phyloP scores from a whole-genome alignment of 1,139 yeast genomes.

The Geotrichum bryndzae region DNA sequence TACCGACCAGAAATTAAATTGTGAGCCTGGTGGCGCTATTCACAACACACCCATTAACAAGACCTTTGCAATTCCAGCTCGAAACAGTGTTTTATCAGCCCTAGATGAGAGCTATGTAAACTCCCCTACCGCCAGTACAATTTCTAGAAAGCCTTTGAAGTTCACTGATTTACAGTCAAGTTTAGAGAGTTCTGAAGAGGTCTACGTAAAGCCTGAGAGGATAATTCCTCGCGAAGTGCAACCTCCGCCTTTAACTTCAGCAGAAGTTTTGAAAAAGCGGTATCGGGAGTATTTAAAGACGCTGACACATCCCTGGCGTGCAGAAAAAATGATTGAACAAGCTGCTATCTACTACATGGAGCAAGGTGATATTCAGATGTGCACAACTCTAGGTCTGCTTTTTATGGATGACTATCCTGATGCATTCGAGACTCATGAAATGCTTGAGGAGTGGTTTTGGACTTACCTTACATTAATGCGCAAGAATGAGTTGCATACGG shows the following conservation, averaged over 20 bases:
- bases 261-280: not conserved
- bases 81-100: not conserved
- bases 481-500: conserved; percentile 48
- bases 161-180: not conserved
- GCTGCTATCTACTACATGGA: conserved; percentile 49
- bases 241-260: not conserved
- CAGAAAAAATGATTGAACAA: conserved; percentile 40
- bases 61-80: not conserved
- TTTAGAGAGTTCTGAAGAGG: conserved; percentile 1
- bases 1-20: not conserved
- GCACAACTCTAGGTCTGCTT: conserved; percentile 54
- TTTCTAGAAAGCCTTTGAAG: not conserved
- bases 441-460: conserved; percentile 50
- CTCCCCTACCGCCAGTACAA: not conserved
- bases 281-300: conserved; percentile 29
- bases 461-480: conserved; percentile 54
- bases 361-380: conserved; percentile 63
- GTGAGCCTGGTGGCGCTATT: not conserved
- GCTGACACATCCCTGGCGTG: conserved; percentile 45
- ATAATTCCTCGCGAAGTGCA: not conserved
- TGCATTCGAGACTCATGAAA: conserved; percentile 26
- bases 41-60: not conserved
- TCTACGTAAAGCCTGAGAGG: not conserved
- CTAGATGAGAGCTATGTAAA: not conserved
- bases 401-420: conserved; percentile 44